Evolutionary conservation across 257 asterid species (phyloP).

Genomic region (Asclepias syriaca): DNA sequence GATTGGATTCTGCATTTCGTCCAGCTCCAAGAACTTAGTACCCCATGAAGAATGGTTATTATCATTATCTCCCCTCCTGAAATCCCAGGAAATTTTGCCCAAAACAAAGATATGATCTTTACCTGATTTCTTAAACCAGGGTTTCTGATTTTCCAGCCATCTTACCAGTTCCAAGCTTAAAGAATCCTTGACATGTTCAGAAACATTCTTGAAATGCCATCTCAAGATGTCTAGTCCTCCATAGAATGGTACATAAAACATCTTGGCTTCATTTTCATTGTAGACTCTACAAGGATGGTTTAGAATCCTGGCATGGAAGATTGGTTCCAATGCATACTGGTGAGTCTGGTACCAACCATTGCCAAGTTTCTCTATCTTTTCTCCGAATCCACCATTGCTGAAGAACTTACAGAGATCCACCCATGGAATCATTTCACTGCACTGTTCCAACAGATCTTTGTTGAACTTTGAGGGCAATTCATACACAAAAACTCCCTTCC

Average conservation of each 20-base stretch:
- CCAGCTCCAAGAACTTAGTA: conserved; percentile 48
- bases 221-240: conserved; percentile 65
- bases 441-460: conserved; percentile 46
- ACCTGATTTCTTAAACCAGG: conserved; percentile 51
- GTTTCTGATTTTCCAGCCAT: conserved; percentile 50
- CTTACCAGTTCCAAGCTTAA: conserved; percentile 37
- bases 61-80: conserved; percentile 31
- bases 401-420: conserved; percentile 40
- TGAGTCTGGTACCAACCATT: conserved; percentile 57
- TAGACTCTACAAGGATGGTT: conserved; percentile 67
- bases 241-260: conserved; percentile 65
- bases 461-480: conserved; percentile 68
- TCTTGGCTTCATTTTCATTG: conserved; percentile 38
- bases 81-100: conserved; percentile 72
- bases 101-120: conserved; percentile 64
- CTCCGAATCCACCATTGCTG: conserved; percentile 47
- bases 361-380: conserved; percentile 42
- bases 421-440: conserved; percentile 58
- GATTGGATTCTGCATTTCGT: conserved; percentile 68
- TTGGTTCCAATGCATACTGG: conserved; percentile 66
- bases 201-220: conserved; percentile 71
- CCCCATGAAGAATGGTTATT: conserved; percentile 44
- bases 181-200: conserved; percentile 46
- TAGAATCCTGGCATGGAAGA: conserved; percentile 45
- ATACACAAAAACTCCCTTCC: conserved; percentile 51